A percentile compares a stretch with the other conserved stretches of the same genome.
Conservation (phyloP, 2,329 filamentous ascomycete genomes). For the Pseudocercospora vitis region DNA sequence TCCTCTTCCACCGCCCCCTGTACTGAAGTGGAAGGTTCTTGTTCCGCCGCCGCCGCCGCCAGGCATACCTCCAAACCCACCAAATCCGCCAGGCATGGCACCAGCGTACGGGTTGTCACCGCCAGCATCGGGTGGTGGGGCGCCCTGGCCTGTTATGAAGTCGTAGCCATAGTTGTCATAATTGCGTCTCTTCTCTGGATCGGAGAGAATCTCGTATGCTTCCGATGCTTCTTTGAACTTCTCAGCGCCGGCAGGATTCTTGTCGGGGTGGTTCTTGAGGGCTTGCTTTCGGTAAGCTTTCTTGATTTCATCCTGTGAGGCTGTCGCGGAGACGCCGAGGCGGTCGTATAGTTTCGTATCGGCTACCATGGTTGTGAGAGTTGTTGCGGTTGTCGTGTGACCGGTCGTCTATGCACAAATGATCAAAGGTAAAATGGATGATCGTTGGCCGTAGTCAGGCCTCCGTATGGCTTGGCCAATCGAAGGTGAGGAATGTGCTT, state of each 20-base stretch:
- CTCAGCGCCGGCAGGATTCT: constrained; percentile 84
- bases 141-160: constrained; percentile 60
- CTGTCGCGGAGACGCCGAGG: constrained; percentile 74
- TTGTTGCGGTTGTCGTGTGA: constrained; percentile 35
- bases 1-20: constrained; percentile 52
- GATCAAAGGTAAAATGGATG: neutral
- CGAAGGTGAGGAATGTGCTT: constrained; percentile 5
- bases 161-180: constrained; percentile 96
- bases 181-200: constrained; percentile 92
- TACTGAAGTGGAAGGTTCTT: constrained; percentile 66
- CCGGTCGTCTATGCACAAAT: no score
- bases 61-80: constrained; percentile 58
- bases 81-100: constrained; percentile 58
- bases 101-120: constrained; percentile 41
- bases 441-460: constrained; percentile 14
- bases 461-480: constrained; percentile 8
- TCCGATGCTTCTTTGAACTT: constrained; percentile 99
- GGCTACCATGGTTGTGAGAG: constrained; percentile 67
- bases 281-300: constrained; percentile 91
- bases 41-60: constrained; percentile 43
- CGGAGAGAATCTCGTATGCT: constrained; percentile 96
- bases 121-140: constrained; percentile 56
- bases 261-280: constrained; percentile 84
- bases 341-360: constrained; percentile 95
- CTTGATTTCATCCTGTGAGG: constrained; percentile 91